Evolutionary conservation across 257 asterid genomes (phyloP).

Genomic region (Solanum medicagineum): DNA sequence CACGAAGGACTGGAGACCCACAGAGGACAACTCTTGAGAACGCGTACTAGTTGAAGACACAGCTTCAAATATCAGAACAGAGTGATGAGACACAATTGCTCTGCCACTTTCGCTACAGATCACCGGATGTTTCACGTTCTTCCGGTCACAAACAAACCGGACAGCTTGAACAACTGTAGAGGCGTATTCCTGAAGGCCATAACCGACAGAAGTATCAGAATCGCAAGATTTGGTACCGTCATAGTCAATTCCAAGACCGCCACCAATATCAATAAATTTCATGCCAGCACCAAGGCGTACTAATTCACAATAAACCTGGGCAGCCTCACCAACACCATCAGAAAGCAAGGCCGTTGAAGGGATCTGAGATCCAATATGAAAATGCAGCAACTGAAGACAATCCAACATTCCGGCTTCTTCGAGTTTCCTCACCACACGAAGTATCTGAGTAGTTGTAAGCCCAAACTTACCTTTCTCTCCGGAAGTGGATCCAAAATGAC

Average conservation of each 20-base stretch:
- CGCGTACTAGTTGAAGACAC: constrained; percentile 43
- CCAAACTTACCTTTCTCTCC: constrained; percentile 98
- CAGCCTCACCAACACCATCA: constrained; percentile 86
- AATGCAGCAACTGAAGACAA: constrained; percentile 84
- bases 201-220: constrained; percentile 75
- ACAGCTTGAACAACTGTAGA: constrained; percentile 72
- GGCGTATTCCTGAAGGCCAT: constrained; percentile 69
- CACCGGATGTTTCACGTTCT: constrained; percentile 63
- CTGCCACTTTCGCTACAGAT: constrained; percentile 98
- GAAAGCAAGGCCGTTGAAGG: constrained; percentile 61
- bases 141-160: constrained; percentile 44
- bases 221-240: constrained; percentile 78
- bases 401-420: constrained; percentile 58
- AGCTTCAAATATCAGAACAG: constrained; percentile 69
- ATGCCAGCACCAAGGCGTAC: constrained; percentile 81
- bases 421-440: constrained; percentile 71
- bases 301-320: constrained; percentile 77
- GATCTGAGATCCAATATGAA: constrained; percentile 95
- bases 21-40: constrained; percentile 29
- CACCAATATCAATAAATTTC: constrained; percentile 84
- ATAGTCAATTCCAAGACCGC: constrained; percentile 91
- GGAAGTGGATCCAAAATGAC: constrained; percentile 97
- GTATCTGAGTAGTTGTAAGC: constrained; percentile 65
- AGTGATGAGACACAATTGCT: constrained; percentile 93
- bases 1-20: constrained; percentile 34